Evolutionary conservation across 176 grass and related monocot species (phyloP), one percentile per base, ranked within the genome.

Genomic region (Musa beccarii): DNA sequence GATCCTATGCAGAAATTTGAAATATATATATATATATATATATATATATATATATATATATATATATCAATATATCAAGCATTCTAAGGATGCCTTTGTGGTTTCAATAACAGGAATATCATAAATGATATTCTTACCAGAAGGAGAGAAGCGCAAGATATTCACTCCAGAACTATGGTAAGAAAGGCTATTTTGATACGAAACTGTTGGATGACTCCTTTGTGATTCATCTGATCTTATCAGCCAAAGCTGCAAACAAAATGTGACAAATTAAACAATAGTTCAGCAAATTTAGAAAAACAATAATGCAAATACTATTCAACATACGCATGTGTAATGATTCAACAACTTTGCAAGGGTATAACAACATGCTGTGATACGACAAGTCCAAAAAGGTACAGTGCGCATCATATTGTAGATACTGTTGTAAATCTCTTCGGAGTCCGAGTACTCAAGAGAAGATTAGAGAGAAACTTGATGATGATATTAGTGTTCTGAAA

Each of bases 111-210:
- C 51, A 63, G 72, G 23, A 54, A 34, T 20, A 57, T 29, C 11
- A 55, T 74, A 53, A 22, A n/a, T 15, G 14, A 43, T 21, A 52
- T 59, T 71, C 52, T 50, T 55, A 99, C 95, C 90, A 34, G 95
- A 99, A 85, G 88, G 95, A 34, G 86, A 89, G 84, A 99, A 99
- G n/a, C 95, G 95, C 68, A 99, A 63, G 14, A 86, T 76, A 85
- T 99, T 99, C 14, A 99, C 84, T 52, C 88, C 95, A 25, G 88
- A 94, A 76, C 83, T 82, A 72, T 94, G 88, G 12, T 89, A 87
- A 17, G 85, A 90, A 80, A 99, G 88, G 54, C 82, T 90, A 76
- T 61, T 79, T 28, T 87, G 73, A 75, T 91, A 99, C 23, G 79
- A 84, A 56, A 83, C 90, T 11, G 88, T 91, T n/a, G 88, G 90